These are phyloP conservation scores for Handroanthus guayacan DNA, from an alignment of 257 asterid genomes.

Conservation along the genomic window DNA sequence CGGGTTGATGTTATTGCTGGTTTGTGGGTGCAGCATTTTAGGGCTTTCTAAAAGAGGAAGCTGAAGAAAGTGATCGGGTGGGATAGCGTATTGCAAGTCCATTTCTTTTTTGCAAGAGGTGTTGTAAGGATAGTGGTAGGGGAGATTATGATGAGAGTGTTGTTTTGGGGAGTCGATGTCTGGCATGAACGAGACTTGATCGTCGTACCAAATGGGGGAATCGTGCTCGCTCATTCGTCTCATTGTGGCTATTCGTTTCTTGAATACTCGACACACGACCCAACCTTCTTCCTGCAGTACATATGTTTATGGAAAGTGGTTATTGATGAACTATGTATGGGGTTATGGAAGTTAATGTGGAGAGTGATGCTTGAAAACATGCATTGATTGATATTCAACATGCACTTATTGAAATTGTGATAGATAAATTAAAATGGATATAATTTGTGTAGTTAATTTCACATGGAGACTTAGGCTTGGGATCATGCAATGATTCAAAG, in stretches of 20 bases:
- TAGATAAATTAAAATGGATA: no score
- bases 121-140: slow-evolving; percentile 42
- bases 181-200: slow-evolving; percentile 61
- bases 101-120: slow-evolving; percentile 59
- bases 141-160: slow-evolving; percentile 39
- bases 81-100: slow-evolving; percentile 49
- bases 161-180: slow-evolving; percentile 61
- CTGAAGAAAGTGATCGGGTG: slow-evolving; percentile 56
- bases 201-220: slow-evolving; percentile 75
- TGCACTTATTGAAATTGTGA: no score
- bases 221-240: slow-evolving; percentile 53
- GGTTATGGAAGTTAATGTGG: no score
- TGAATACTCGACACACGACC: slow-evolving; percentile 86
- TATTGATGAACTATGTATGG: no score
- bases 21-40: slow-evolving; percentile 38
- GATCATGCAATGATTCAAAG: not conserved
- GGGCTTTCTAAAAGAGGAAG: slow-evolving; percentile 77
- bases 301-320: no score
- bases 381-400: no score
- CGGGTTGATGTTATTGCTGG: slow-evolving; percentile 30
- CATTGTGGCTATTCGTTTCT: slow-evolving; percentile 60
- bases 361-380: no score
- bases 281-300: slow-evolving; percentile 84
- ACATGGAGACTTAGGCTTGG: not conserved
- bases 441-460: not conserved